phyloP scores from a whole-genome alignment of 495 filamentous ascomycete genomes.

The Talaromyces ruber region DNA sequence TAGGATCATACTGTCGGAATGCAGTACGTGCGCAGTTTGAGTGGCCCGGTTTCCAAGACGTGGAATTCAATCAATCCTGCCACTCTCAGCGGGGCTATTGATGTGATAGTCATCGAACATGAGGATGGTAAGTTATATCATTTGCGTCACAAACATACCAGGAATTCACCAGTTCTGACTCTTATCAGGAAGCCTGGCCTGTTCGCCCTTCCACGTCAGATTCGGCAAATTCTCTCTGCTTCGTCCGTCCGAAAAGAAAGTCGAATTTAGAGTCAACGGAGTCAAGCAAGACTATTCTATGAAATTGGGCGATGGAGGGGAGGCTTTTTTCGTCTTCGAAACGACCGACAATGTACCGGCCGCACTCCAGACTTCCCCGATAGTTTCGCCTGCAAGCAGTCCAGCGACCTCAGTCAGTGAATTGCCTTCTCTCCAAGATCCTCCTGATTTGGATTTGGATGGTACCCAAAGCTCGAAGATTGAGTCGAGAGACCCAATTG shows the following conservation, averaged over 20 bases:
- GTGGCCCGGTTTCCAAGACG: conserved; percentile 92
- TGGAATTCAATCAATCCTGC: conserved; percentile 99
- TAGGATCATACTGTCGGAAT: conserved; percentile 39
- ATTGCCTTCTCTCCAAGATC: conserved; percentile 60
- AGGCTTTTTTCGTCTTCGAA: conserved; percentile 98
- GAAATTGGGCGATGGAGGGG: conserved; percentile 96
- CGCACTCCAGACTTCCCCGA: conserved; percentile 85
- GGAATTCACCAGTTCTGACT: not conserved
- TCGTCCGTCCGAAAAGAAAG: conserved; percentile 97
- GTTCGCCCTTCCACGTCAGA: conserved; percentile 96
- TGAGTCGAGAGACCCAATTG: conserved; percentile 10
- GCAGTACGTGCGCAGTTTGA: conserved; percentile 97
- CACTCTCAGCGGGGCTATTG: conserved; percentile 93
- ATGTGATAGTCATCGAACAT: conserved; percentile 97
- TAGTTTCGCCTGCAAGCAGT: conserved; percentile 79
- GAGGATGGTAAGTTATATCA: conserved; percentile 61
- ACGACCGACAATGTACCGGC: conserved; percentile 81
- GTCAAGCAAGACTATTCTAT: conserved; percentile 87
- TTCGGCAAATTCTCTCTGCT: conserved; percentile 98
- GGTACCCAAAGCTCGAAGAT: conserved; percentile 8
- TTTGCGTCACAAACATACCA: not conserved
- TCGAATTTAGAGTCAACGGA: conserved; percentile 91
- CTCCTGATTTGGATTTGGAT: conserved; percentile 72
- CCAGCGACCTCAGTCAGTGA: conserved; percentile 42
- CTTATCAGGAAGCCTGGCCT: conserved; percentile 56